Base-by-base conservation (phyloP, 768 basidiomycete genomes). In the Daedalea quercina region DNA sequence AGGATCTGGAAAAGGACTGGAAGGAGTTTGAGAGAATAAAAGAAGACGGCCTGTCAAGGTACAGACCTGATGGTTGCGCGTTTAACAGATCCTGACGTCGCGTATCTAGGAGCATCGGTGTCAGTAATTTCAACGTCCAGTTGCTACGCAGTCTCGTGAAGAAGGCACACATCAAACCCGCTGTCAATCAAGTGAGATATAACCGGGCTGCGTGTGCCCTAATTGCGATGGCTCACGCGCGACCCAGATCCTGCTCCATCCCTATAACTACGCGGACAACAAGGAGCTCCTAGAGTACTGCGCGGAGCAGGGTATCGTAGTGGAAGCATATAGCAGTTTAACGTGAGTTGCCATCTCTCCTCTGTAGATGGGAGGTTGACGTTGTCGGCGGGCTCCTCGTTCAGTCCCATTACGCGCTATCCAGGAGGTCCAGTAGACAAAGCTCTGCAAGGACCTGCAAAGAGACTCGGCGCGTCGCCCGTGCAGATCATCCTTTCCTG, bases 401-500 rank as follows among this genome's bases (percentile, higher is more conserved):
- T 17, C 44, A 80, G 82, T 8, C 79, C 85, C 0, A 76, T 88
- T 41, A 85, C 82, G 3, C 69, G 58, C 20, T 73, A 69, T 48
- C 80, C 82, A 4, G 82, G 79, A 9, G 87, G 87, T 0, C 79
- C 85, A 0, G 78, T 90, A 1, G 85, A 87, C 61, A 65, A 65
- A 7, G 73, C 78, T 1, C 65, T 90, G 9, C 59, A 70, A 13
- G 72, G 72, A 17, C 77, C 79, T 13, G 84, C 84, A 0, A 67
- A 71, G 35, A 70, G 79, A 12, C 67, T 82, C 6, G 74, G 76
- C 7, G 78, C 77, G n/a, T 77, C 77, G 2, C 73, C 81, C 0
- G 78, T 76, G 1, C 88, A 90, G 59, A 80, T 87, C 33, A 68
- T 90, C 22, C 76, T 90, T 47, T 68, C 76, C 1, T 90, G 88